Conservation (phyloP, 768 basidiomycete species). For the Lentinula edodes region DNA sequence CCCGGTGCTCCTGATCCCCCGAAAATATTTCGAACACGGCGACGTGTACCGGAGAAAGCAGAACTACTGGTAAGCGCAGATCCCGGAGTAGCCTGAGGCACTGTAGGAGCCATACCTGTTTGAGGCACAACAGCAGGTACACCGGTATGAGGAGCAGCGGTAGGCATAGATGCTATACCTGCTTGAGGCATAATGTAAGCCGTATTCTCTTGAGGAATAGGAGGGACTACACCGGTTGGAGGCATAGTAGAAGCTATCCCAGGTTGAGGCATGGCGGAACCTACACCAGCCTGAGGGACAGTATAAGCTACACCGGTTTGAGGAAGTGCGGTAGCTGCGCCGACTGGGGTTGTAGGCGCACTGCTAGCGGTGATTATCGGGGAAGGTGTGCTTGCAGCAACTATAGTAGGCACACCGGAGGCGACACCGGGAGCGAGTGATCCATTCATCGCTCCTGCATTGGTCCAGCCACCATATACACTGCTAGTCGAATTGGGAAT, state of each 20-base stretch:
- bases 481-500: background rate
- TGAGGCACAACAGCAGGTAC: background rate
- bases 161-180: background rate
- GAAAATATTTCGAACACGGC: background rate
- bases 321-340: background rate
- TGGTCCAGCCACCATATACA: background rate
- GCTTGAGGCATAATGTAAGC: background rate
- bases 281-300: background rate
- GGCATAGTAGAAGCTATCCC: background rate
- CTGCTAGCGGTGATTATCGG: background rate
- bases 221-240: background rate
- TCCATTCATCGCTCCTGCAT: background rate
- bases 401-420: background rate
- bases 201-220: background rate
- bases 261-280: background rate
- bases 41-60: background rate
- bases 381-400: background rate
- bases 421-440: background rate
- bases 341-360: background rate
- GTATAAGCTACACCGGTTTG: background rate
- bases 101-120: background rate
- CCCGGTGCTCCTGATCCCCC: background rate
- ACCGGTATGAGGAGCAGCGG: background rate
- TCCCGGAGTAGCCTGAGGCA: background rate
- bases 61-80: background rate